Percentiles rank a stretch among this genome's conserved stretches.
These are phyloP conservation scores for Gastrodia elata DNA, from an alignment of 106 monocot species.

Conservation along the genomic window DNA sequence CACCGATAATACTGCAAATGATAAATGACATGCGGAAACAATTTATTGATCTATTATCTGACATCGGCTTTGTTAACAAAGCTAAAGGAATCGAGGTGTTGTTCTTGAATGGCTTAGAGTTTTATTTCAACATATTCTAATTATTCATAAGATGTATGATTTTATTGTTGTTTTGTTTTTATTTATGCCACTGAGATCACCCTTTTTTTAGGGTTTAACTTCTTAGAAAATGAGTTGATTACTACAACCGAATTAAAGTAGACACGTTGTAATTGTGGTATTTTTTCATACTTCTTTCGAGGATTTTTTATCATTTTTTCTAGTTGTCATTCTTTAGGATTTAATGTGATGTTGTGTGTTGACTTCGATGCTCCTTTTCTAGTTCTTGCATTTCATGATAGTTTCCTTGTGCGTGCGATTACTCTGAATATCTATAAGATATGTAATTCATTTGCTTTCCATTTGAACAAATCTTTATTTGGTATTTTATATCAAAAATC, in stretches of 20 bases:
- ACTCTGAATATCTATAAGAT: background rate
- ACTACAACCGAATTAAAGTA: background rate
- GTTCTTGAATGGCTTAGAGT: background rate
- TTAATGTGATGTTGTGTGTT: background rate
- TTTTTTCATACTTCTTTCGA: background rate
- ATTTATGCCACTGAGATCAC: background rate
- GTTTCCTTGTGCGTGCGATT: background rate
- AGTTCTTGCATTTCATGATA: background rate
- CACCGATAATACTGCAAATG: constrained; percentile 87
- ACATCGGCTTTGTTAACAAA: constrained; percentile 84
- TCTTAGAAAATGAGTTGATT: background rate
- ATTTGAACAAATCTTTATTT: background rate
- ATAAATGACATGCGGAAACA: constrained; percentile 92
- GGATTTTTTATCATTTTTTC: background rate
- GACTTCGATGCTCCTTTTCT: background rate
- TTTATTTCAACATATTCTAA: background rate
- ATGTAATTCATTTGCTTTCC: background rate
- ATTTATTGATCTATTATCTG: constrained; percentile 83
- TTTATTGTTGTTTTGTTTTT: background rate
- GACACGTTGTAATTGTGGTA: background rate
- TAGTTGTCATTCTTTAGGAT: background rate
- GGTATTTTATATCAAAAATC: background rate
- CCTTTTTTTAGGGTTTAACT: background rate
- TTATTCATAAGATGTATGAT: background rate
- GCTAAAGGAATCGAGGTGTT: constrained; percentile 67